phyloP scores from a whole-genome alignment of 2,329 filamentous ascomycete genomes.

The Fonsecaea erecta region DNA sequence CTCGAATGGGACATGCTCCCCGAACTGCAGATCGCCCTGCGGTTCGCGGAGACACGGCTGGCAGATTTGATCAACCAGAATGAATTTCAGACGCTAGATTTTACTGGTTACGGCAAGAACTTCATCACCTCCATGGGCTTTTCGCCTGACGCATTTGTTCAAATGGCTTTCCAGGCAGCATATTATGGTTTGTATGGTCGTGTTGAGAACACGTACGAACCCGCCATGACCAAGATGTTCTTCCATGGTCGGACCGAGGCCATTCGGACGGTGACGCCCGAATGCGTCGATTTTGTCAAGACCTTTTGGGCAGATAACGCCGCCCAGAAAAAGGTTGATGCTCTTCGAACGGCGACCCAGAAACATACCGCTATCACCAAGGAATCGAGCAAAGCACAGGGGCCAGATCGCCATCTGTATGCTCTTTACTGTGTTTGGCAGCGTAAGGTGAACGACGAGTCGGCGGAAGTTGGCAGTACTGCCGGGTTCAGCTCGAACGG shows the following conservation, averaged over 20 bases:
- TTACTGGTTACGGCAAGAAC: constrained; percentile 88
- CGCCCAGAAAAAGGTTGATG: constrained; percentile 79
- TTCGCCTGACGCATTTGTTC: constrained; percentile 94
- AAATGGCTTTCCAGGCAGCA: constrained; percentile 98
- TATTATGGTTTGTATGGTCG: constrained; percentile 96
- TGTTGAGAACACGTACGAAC: constrained; percentile 94
- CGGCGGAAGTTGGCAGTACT: constrained; percentile 58
- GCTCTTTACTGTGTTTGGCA: constrained; percentile 96
- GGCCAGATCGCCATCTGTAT: constrained; percentile 91
- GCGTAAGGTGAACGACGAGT: constrained; percentile 76
- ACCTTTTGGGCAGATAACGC: constrained; percentile 95
- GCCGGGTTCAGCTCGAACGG: constrained; percentile 61
- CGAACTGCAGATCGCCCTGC: constrained; percentile 84
- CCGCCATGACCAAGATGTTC: constrained; percentile 95
- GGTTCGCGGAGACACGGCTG: constrained; percentile 92
- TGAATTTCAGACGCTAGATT: constrained; percentile 91
- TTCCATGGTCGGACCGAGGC: constrained; percentile 95
- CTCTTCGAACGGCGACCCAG: constrained; percentile 79
- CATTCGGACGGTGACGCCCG: constrained; percentile 80
- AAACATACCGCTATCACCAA: constrained; percentile 80
- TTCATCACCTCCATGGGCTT: constrained; percentile 98
- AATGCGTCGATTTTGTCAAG: constrained; percentile 78
- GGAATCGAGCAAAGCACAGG: constrained; percentile 85
- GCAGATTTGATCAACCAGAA: constrained; percentile 96
- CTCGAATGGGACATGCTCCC: constrained; percentile 97